Percentiles rank a stretch among this genome's conserved stretches.
phyloP scores from a whole-genome alignment of 2,329 filamentous ascomycete species.

The Emmonsia crescens region DNA sequence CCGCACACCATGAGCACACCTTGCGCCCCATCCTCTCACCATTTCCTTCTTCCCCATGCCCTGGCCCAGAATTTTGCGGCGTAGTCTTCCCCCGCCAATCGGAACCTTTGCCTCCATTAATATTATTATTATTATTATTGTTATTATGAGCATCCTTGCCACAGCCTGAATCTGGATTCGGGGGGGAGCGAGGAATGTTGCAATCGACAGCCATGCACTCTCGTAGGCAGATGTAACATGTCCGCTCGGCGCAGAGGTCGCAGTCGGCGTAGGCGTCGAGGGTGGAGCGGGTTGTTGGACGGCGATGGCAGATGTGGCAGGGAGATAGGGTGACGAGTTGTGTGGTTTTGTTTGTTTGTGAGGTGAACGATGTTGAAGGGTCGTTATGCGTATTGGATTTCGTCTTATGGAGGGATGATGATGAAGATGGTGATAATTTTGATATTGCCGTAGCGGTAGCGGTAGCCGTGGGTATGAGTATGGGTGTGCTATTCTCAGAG shows the following conservation, averaged over 20 bases:
- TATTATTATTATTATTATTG: not conserved
- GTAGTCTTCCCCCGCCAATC: not conserved
- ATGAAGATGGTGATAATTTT: not conserved
- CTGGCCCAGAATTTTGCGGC: not conserved
- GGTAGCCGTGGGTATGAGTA: too few relatives aligned
- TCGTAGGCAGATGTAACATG: conserved; percentile 34
- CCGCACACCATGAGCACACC: conserved; percentile 31
- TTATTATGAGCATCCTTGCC: not conserved
- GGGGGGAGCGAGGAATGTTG: conserved; percentile 6
- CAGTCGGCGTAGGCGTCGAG: conserved; percentile 34
- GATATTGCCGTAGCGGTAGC: not conserved
- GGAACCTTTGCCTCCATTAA: not conserved
- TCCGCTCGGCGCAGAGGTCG: conserved; percentile 27
- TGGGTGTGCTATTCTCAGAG: not conserved
- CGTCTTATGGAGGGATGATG: not conserved
- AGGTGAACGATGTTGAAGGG: not conserved
- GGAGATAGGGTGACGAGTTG: conserved; percentile 19
- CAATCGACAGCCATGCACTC: conserved; percentile 28
- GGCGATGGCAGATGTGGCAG: conserved; percentile 34
- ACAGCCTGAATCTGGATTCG: not conserved
- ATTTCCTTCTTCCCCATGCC: not conserved
- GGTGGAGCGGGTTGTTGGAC: conserved; percentile 29
- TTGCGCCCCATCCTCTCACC: conserved; percentile 18
- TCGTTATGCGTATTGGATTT: not conserved
- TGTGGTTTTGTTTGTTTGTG: not conserved